Evolutionary conservation across 768 basidiomycete species (phyloP).

Genomic region (Kondoa subrosea): DNA sequence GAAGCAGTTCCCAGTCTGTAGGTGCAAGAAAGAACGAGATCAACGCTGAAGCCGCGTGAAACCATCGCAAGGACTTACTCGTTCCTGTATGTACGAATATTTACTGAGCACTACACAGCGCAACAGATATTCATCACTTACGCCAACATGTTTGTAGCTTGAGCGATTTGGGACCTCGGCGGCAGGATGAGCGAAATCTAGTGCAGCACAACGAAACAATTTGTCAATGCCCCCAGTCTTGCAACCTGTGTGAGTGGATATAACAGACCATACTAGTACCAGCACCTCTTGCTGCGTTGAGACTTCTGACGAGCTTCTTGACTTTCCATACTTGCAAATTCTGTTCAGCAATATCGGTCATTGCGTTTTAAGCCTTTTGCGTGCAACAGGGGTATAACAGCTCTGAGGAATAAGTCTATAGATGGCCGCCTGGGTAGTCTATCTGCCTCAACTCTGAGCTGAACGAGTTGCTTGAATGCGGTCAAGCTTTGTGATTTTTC

Average conservation of each 20-base stretch:
- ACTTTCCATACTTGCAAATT: constrained; percentile 48
- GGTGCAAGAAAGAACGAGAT: no score
- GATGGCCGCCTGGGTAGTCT: no score
- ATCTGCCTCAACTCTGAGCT: no score
- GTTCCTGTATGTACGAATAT: constrained; percentile 22
- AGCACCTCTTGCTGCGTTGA: constrained; percentile 71
- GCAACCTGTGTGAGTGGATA: constrained; percentile 90
- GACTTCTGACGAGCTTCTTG: constrained; percentile 96
- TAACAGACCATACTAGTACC: constrained; percentile 98
- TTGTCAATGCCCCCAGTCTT: background rate
- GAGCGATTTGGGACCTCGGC: constrained; percentile 58
- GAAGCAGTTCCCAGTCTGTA: constrained; percentile 67
- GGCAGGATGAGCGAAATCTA: constrained; percentile 15
- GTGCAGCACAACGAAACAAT: background rate
- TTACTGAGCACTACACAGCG: background rate
- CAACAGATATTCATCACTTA: constrained; percentile 51
- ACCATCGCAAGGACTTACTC: background rate
- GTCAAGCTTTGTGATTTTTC: no score
- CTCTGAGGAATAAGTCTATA: no score
- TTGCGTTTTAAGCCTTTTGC: constrained; percentile 12
- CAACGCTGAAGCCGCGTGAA: background rate
- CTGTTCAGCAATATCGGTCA: constrained; percentile 17
- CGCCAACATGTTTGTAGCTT: constrained; percentile 85
- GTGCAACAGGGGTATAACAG: background rate
- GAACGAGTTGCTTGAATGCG: no score